Evolutionary conservation across 225 moss, liverwort and hornwort species (phyloP).

Genomic region (Pleurozium schreberi): DNA sequence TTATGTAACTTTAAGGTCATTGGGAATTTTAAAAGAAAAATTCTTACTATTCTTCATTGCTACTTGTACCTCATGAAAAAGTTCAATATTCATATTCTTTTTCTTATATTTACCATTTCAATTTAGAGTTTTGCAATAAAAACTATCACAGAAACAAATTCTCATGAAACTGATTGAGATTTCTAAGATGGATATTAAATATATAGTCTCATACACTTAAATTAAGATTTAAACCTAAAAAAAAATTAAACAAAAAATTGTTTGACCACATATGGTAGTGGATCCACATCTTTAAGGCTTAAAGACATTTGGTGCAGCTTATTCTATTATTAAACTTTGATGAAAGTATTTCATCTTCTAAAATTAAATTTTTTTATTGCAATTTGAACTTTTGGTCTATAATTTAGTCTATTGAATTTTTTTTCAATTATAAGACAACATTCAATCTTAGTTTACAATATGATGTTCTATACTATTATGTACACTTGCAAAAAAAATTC

Average conservation of each 20-base stretch:
- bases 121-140: neutral
- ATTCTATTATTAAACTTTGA: neutral
- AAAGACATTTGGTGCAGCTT: rapidly evolving
- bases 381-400: neutral
- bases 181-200: neutral
- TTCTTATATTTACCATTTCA: neutral
- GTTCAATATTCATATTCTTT: neutral
- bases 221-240: neutral
- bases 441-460: neutral
- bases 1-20: neutral
- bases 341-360: too few relatives aligned
- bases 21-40: neutral
- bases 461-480: neutral
- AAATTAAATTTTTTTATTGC: rapidly evolving
- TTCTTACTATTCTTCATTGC: neutral
- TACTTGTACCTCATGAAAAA: neutral
- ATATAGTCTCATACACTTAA: neutral
- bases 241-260: neutral
- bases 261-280: neutral
- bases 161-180: neutral
- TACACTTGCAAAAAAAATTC: neutral
- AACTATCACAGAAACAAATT: neutral
- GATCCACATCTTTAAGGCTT: neutral
- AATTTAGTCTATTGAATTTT: neutral
- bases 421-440: neutral